Evolutionary conservation across 768 basidiomycete species (phyloP), one percentile per base, ranked within the genome.

Genomic region (Pulveroboletus sp.): DNA sequence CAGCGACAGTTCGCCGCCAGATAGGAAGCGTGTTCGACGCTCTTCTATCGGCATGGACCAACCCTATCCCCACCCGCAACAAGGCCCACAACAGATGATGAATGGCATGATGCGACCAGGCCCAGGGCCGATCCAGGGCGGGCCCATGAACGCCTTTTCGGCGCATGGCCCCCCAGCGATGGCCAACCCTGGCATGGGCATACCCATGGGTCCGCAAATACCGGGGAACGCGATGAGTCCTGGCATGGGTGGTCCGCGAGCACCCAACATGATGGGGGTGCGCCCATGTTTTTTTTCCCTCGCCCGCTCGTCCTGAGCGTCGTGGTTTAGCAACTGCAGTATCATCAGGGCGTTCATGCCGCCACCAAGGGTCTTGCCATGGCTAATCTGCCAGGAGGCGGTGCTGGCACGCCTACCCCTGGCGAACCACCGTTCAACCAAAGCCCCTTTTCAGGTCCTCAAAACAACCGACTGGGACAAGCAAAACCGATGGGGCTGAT

Each of bases 1-100:
- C 37, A 79, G 61, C 25, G 80, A 80, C 16, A 73, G 72, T 4
- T 81, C 83, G 0, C 81, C 82, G 2, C 81, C 81, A 4, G 78
- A 77, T 11, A 70, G 73, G 45, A 84, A 84, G 60, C 78, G 79
- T 29, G 33, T 59, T 27, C 78, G 80, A 24, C 73, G 74, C 23
- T 78, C 80, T 21, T 80, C 81, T 5, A 61, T 58, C n/a, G 37
- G 45, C 39, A 60, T 72, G 53, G 76, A 78, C 47, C 76, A 74
- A 44, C 67, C 65, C 44, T 68, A 62, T 35, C 58, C 55, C 29
- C 71, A 62, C n/a, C 70, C 67, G 40, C 69, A 64, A 37, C 69
- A 64, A 39, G 65, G 51, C 20, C 67, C 63, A n/a, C 71, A 69
- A 39, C 70, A 68, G 36, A 69, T 71, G 63, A 58, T 65, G 39